Conservation (phyloP, 202 grass and related monocot species). For the Elaeis oleifera region DNA sequence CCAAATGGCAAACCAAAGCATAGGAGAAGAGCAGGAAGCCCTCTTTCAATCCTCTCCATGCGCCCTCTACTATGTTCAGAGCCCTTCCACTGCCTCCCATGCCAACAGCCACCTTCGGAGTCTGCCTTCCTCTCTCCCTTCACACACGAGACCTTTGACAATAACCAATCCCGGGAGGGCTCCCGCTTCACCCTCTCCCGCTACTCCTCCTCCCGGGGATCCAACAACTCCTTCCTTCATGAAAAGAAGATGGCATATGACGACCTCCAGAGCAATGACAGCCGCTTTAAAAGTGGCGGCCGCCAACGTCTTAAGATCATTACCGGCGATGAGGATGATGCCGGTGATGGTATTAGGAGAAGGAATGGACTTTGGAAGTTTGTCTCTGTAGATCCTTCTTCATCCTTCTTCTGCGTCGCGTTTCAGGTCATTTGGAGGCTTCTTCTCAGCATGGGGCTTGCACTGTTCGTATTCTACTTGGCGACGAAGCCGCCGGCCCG, state of each 20-base stretch:
- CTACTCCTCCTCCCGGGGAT: slow-evolving; percentile 86
- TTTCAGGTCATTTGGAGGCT: slow-evolving; percentile 79
- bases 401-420: slow-evolving; percentile 51
- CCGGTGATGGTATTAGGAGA: not conserved
- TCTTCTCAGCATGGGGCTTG: slow-evolving; percentile 40
- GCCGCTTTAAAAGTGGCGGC: not conserved
- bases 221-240: slow-evolving; percentile 73
- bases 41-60: slow-evolving; percentile 62
- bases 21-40: slow-evolving; percentile 58
- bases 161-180: slow-evolving; percentile 24
- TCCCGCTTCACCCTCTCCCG: slow-evolving; percentile 67
- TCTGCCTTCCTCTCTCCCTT: slow-evolving; percentile 63
- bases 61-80: slow-evolving; percentile 80
- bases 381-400: slow-evolving; percentile 54
- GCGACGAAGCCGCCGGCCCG: slow-evolving; percentile 41
- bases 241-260: slow-evolving; percentile 30
- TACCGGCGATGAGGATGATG: slow-evolving; percentile 18
- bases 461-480: slow-evolving; percentile 69
- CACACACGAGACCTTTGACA: slow-evolving; percentile 37
- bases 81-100: slow-evolving; percentile 71
- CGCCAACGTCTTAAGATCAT: slow-evolving; percentile 48
- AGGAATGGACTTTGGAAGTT: slow-evolving; percentile 56
- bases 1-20: not conserved
- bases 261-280: too few relatives aligned
- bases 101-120: slow-evolving; percentile 53